Conservation (phyloP, 148 eudicot genomes). For the Arctostaphylos glauca region DNA sequence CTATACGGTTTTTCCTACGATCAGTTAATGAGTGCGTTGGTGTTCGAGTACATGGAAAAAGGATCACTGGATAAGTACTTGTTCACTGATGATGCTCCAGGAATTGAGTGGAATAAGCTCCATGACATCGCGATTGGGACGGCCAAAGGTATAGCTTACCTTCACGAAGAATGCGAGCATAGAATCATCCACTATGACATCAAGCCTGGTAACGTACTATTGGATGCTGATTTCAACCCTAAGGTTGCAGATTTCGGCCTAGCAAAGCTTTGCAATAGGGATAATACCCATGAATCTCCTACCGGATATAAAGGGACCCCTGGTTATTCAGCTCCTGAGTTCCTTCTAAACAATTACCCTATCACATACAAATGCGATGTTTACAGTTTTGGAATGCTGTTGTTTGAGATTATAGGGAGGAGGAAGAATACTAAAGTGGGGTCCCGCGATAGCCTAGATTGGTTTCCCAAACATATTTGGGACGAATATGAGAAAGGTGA, state of each 20-base stretch:
- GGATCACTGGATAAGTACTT: conserved; percentile 1
- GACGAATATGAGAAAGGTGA: conserved; percentile 13
- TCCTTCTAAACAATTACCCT: background rate
- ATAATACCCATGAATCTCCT: background rate
- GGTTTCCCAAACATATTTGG: conserved; percentile 10
- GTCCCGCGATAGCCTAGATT: background rate
- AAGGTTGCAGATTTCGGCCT: conserved; percentile 15
- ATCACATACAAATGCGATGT: conserved; percentile 9
- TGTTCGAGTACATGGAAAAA: conserved; percentile 8
- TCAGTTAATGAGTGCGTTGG: background rate
- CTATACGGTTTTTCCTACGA: conserved; percentile 6
- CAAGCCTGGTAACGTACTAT: conserved; percentile 1
- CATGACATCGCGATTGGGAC: background rate
- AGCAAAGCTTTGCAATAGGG: conserved; percentile 1
- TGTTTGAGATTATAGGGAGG: conserved; percentile 16
- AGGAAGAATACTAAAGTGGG: background rate
- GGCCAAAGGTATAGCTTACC: conserved; percentile 5
- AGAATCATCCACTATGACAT: conserved; percentile 17
- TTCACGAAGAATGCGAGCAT: conserved; percentile 4
- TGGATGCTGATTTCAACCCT: background rate
- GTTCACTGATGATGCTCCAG: background rate
- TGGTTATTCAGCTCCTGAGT: background rate
- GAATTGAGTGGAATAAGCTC: conserved; percentile 9
- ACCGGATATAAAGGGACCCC: conserved; percentile 1
- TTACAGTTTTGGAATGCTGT: conserved; percentile 12